Evolutionary conservation across 139 green algal genomes (phyloP).

Genomic region (Micractinium sp.): DNA sequence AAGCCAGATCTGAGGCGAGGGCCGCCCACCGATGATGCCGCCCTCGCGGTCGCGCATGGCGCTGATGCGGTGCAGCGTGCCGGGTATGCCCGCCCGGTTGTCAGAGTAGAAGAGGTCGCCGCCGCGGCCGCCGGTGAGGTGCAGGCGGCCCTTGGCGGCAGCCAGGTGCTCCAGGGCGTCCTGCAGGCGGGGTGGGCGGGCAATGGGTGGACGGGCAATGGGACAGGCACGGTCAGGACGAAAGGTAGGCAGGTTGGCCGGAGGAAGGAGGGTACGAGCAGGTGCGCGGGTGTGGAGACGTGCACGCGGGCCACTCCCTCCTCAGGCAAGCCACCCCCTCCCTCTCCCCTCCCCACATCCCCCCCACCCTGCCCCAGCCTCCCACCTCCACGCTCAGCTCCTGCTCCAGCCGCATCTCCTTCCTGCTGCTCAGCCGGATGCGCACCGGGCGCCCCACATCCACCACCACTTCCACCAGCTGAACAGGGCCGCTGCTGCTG

Average conservation of each 20-base stretch:
- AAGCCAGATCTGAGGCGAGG: no score
- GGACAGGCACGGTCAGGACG: no score
- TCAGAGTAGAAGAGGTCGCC: constrained; percentile 87
- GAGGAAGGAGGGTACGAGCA: neutral
- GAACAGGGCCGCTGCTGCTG: neutral
- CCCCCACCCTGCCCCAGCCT: neutral
- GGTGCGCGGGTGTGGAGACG: no score
- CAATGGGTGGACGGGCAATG: neutral
- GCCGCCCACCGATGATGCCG: constrained; percentile 55
- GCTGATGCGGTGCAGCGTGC: constrained; percentile 93
- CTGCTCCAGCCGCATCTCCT: constrained; percentile 58
- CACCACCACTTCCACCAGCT: constrained; percentile 88
- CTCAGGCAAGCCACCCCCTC: no score
- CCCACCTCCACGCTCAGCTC: constrained; percentile 66
- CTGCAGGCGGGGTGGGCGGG: neutral
- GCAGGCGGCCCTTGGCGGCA: constrained; percentile 2
- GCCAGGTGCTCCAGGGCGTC: constrained; percentile 13
- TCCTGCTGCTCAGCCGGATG: constrained; percentile 75
- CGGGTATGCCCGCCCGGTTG: constrained; percentile 93
- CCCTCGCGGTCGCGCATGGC: constrained; percentile 82
- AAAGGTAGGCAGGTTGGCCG: neutral
- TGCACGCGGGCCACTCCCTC: no score
- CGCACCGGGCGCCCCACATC: constrained; percentile 82
- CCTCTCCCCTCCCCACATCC: neutral
- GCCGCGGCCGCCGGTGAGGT: constrained; percentile 36